phyloP scores from a whole-genome alignment of 2,329 filamentous ascomycete species.

The Fusarium illudens region DNA sequence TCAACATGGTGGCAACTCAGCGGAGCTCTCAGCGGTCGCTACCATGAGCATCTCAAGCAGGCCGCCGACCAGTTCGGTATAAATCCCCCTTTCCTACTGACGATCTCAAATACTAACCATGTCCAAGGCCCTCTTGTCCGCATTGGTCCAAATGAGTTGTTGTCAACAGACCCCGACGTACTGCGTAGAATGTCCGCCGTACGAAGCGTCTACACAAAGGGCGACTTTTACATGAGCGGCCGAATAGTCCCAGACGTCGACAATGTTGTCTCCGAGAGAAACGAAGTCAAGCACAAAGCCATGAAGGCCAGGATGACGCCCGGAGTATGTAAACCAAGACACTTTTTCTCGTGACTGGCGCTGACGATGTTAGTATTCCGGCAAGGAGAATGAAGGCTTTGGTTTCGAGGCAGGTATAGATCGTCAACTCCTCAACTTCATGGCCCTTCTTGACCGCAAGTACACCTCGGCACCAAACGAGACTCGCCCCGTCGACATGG shows the following conservation, averaged over 20 bases:
- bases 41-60: conserved; percentile 40
- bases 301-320: conserved; percentile 56
- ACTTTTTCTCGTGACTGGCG: neutral
- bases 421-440: conserved; percentile 50
- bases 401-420: conserved; percentile 53
- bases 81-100: neutral
- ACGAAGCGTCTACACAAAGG: conserved; percentile 49
- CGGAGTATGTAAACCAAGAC: conserved; percentile 45
- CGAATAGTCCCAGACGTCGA: conserved; percentile 63
- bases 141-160: conserved; percentile 54
- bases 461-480: conserved; percentile 53
- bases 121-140: conserved; percentile 49
- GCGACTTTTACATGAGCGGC: conserved; percentile 57
- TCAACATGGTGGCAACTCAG: conserved; percentile 44
- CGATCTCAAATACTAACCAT: neutral
- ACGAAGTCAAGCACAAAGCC: conserved; percentile 56
- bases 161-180: conserved; percentile 51
- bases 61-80: conserved; percentile 40
- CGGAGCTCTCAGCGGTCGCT: conserved; percentile 40
- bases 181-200: conserved; percentile 50
- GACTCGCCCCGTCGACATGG: conserved; percentile 56
- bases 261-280: conserved; percentile 60
- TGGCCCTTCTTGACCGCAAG: conserved; percentile 57
- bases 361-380: conserved; percentile 53
- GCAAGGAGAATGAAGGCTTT: conserved; percentile 57